A percentile compares a stretch with the other conserved stretches of the same genome.
These are phyloP conservation scores for Coprinopsis sp. DNA, from an alignment of 768 basidiomycete genomes.

Conservation along the genomic window DNA sequence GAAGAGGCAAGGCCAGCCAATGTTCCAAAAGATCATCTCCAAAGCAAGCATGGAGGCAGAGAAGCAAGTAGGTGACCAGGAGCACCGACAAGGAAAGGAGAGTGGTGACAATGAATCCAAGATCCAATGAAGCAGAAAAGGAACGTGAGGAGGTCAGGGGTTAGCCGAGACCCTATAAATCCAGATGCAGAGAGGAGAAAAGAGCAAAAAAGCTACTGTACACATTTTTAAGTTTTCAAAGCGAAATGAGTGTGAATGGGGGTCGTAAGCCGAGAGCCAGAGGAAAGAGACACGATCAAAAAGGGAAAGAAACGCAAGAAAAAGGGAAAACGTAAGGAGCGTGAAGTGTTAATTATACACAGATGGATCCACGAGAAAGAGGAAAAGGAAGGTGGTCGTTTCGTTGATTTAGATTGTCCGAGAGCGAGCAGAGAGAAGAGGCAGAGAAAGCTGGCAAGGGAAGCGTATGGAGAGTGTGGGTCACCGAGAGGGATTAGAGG, in stretches of 20 bases:
- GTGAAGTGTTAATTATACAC: background rate
- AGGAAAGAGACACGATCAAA: background rate
- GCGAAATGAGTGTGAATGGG: constrained; percentile 1
- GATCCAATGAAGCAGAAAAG: background rate
- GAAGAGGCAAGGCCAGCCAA: background rate
- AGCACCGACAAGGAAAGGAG: background rate
- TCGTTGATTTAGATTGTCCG: background rate
- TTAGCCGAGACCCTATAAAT: background rate
- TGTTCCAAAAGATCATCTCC: too few species aligned
- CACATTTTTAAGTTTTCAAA: background rate
- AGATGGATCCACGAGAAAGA: constrained; percentile 2
- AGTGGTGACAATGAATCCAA: background rate
- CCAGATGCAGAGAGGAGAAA: background rate
- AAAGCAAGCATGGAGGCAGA: too few species aligned
- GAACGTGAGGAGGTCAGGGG: background rate
- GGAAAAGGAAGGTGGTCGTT: constrained; percentile 7
- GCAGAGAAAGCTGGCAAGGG: background rate
- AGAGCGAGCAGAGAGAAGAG: constrained; percentile 3
- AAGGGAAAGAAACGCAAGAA: background rate
- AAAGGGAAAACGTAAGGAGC: background rate
- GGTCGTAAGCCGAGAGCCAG: background rate
- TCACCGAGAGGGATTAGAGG: too few species aligned
- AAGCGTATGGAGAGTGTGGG: background rate
- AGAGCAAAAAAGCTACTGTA: background rate
- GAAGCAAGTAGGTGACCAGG: background rate